These are phyloP conservation scores for Climacium dendroides DNA, from an alignment of 225 moss, liverwort and hornwort species.

Conservation along the genomic window DNA sequence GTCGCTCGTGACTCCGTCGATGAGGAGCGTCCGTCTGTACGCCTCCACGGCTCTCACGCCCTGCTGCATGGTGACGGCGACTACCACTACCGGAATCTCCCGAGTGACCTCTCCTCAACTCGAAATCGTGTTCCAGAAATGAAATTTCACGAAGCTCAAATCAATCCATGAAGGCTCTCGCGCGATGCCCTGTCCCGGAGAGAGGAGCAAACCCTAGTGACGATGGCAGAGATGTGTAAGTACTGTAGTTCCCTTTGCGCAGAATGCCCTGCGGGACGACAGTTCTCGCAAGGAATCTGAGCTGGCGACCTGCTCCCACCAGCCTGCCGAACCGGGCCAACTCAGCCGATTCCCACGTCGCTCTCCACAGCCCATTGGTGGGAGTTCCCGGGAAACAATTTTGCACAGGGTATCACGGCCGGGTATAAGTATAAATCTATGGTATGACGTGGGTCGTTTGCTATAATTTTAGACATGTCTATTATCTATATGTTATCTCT, in stretches of 20 bases:
- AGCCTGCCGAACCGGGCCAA: not conserved
- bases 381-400: not conserved
- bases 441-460: no score
- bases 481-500: not conserved
- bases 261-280: not conserved
- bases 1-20: conserved; percentile 80
- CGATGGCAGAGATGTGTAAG: not conserved
- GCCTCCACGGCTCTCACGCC: conserved; percentile 94
- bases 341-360: not conserved
- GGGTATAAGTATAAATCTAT: not conserved
- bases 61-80: conserved; percentile 57
- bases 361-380: not conserved
- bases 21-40: conserved; percentile 63
- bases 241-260: not conserved
- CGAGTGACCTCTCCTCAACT: not conserved
- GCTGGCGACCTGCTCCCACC: not conserved
- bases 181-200: not conserved
- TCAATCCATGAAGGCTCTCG: not conserved
- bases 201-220: conserved; percentile 1
- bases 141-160: not conserved
- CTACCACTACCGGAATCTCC: not conserved
- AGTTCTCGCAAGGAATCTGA: not conserved
- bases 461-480: not conserved
- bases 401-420: not conserved
- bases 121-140: not conserved